Percentiles rank a stretch among this genome's conserved stretches.
Conservation (phyloP, 2,329 filamentous ascomycete genomes). For the Dactylellina sp. region DNA sequence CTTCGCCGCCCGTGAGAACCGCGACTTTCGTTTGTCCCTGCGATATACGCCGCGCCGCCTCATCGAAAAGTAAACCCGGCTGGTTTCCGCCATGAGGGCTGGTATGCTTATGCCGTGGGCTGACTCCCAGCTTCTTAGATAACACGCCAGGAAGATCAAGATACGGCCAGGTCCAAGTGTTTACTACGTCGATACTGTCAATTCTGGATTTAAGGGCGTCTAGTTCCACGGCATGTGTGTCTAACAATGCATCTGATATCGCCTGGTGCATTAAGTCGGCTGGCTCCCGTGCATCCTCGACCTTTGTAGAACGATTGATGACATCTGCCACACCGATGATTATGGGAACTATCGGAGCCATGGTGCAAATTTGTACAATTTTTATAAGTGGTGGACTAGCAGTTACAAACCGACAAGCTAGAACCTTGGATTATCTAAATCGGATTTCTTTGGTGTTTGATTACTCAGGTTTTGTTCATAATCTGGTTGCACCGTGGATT, state of each 20-base stretch:
- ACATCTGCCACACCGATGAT: conserved; percentile 74
- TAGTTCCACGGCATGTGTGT: conserved; percentile 64
- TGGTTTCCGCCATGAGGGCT: conserved; percentile 74
- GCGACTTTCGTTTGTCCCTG: conserved; percentile 70
- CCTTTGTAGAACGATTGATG: conserved; percentile 69
- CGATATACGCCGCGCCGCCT: conserved; percentile 71
- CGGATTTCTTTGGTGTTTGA: too few species aligned
- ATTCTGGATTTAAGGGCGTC: conserved; percentile 65
- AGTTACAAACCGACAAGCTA: too few species aligned
- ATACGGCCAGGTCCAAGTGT: conserved; percentile 76
- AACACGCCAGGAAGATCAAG: conserved; percentile 70
- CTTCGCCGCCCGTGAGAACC: conserved; percentile 74
- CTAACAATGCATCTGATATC: conserved; percentile 68
- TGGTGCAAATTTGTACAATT: conserved; percentile 5
- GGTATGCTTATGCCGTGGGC: conserved; percentile 67
- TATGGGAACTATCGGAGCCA: conserved; percentile 65
- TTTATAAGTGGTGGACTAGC: too few species aligned
- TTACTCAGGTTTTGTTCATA: too few species aligned
- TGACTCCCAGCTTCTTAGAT: conserved; percentile 67
- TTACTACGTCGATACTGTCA: conserved; percentile 72
- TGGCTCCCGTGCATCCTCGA: conserved; percentile 71
- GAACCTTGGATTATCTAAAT: too few species aligned
- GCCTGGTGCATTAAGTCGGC: conserved; percentile 71
- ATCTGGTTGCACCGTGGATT: too few species aligned
- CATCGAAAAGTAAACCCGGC: conserved; percentile 73